Evolutionary conservation across 78 protist species (phyloP).

Genomic region (Dictyostelium intermedium): DNA sequence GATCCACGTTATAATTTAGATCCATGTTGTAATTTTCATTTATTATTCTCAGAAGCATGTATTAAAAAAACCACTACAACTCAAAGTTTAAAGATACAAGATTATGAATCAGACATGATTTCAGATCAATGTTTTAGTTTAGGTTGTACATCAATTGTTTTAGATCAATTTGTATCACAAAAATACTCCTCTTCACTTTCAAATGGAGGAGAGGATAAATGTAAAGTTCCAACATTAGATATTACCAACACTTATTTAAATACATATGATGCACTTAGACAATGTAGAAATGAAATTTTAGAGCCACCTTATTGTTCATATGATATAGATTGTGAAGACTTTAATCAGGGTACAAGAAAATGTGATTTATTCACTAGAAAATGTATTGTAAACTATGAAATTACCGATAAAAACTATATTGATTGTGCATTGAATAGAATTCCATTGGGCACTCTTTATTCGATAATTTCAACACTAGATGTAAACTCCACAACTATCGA

Average conservation of each 20-base stretch:
- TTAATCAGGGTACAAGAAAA: neutral
- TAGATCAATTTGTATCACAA: neutral
- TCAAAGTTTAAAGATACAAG: neutral
- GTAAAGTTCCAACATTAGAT: neutral
- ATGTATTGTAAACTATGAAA: neutral
- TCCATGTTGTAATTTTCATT: slow-evolving; percentile 42
- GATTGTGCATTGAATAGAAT: slow-evolving; percentile 5
- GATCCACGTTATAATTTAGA: neutral
- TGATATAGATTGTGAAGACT: neutral
- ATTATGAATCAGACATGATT: neutral
- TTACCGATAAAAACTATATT: neutral
- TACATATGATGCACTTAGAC: slow-evolving; percentile 4
- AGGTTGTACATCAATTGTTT: neutral
- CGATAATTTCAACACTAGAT: neutral
- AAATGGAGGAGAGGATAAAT: neutral
- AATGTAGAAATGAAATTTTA: neutral
- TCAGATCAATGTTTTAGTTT: neutral
- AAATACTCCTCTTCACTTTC: neutral
- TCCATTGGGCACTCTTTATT: neutral
- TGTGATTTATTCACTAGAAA: neutral
- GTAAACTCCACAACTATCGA: neutral
- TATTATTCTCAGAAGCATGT: slow-evolving; percentile 2
- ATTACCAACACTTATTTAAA: neutral
- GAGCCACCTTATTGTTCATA: neutral
- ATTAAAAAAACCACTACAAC: neutral